Evolutionary conservation across 2,329 filamentous ascomycete genomes (phyloP).

Genomic region (Chaetomium globosum): DNA sequence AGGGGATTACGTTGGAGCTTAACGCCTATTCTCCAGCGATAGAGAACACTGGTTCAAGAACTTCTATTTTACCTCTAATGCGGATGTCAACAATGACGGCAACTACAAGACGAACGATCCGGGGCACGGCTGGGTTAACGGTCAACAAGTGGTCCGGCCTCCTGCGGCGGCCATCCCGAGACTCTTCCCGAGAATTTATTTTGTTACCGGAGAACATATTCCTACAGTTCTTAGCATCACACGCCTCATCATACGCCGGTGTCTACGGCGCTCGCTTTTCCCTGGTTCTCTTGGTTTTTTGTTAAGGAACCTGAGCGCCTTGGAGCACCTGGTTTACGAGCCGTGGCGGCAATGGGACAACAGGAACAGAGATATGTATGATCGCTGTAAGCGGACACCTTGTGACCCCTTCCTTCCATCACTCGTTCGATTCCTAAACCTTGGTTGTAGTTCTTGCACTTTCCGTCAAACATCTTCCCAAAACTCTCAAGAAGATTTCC

Average conservation of each 20-base stretch:
- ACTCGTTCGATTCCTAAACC: not conserved
- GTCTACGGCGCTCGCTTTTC: not conserved
- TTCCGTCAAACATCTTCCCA: not conserved
- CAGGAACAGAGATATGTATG: not conserved
- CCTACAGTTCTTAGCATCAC: conserved; percentile 3
- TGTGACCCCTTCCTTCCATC: not conserved
- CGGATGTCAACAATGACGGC: not conserved
- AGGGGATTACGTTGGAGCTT: conserved; percentile 11
- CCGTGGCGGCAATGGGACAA: conserved; percentile 8
- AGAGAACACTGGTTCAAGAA: conserved; percentile 9
- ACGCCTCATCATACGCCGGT: conserved; percentile 1
- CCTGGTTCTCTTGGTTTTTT: not conserved
- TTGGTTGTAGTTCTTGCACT: not conserved
- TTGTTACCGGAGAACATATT: not conserved
- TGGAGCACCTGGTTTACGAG: conserved; percentile 7
- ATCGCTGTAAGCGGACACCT: not conserved
- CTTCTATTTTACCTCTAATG: not conserved
- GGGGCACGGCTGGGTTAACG: conserved; percentile 4
- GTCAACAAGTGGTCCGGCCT: not conserved
- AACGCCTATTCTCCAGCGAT: conserved; percentile 4
- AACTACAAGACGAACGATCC: conserved; percentile 2
- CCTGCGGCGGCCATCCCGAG: not conserved
- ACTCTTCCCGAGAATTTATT: not conserved
- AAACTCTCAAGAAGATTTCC: not conserved
- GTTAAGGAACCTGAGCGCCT: not conserved